A percentile compares a stretch with the other conserved stretches of the same genome.
Conservation (phyloP, 345 rosid species). For the Lepidium africanum region DNA sequence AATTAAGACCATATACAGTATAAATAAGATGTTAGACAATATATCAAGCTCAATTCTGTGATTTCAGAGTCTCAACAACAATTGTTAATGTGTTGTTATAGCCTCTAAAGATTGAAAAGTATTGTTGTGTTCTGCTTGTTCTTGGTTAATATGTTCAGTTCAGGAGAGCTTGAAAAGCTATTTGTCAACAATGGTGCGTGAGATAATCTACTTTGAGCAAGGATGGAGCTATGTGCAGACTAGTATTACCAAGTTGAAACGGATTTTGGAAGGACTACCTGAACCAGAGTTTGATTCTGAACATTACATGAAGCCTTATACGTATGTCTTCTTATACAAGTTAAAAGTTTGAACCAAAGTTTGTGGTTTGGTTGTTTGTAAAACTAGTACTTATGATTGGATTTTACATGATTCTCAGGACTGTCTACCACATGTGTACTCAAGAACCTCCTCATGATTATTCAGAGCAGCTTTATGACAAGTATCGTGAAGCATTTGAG, state of each 20-base stretch:
- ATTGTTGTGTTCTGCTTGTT: background rate
- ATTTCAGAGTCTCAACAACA: too few species aligned
- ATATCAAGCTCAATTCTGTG: too few species aligned
- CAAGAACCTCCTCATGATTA: constrained; percentile 82
- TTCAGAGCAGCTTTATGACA: constrained; percentile 81
- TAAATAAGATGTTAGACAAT: too few species aligned
- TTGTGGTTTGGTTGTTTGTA: background rate
- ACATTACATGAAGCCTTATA: constrained; percentile 80
- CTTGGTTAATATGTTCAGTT: background rate
- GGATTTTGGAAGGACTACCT: constrained; percentile 57
- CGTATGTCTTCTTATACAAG: constrained; percentile 29
- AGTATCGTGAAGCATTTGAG: constrained; percentile 62
- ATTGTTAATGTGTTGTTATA: background rate
- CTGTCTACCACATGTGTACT: constrained; percentile 73
- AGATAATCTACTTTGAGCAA: constrained; percentile 55
- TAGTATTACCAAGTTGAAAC: constrained; percentile 68
- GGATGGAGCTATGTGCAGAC: constrained; percentile 81
- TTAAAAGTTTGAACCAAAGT: too few species aligned
- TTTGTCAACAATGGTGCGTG: constrained; percentile 42
- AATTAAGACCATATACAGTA: too few species aligned
- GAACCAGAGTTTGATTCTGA: constrained; percentile 59
- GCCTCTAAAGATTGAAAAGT: background rate
- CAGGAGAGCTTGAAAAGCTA: background rate
- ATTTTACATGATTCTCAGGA: constrained; percentile 34
- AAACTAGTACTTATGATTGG: background rate